These are phyloP conservation scores for Suillus decipiens DNA, from an alignment of 768 basidiomycete species.

Conservation along the genomic window DNA sequence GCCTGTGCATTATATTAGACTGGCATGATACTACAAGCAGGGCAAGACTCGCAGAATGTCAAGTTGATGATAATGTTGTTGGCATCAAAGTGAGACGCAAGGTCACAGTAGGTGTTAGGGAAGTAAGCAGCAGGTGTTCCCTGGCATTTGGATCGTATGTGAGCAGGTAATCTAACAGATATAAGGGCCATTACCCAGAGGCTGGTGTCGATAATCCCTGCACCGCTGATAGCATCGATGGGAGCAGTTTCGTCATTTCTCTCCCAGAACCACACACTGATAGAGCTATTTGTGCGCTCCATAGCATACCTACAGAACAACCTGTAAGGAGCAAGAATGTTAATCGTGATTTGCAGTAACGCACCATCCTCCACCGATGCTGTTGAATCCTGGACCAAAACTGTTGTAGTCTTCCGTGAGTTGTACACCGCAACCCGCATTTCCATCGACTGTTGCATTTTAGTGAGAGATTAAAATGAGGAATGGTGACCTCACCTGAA, in stretches of 20 bases:
- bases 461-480: neutral
- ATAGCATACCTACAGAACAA: constrained; percentile 37
- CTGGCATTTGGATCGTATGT: constrained; percentile 13
- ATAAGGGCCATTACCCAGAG: constrained; percentile 22
- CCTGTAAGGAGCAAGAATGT: neutral
- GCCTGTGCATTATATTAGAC: constrained; percentile 19
- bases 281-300: constrained; percentile 34
- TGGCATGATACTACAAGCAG: neutral
- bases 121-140: constrained; percentile 38
- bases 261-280: constrained; percentile 46
- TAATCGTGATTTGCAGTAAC: constrained; percentile 5
- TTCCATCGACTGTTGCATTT: constrained; percentile 26
- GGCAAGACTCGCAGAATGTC: constrained; percentile 30
- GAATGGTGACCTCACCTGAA: constrained; percentile 16
- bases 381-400: constrained; percentile 32
- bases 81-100: constrained; percentile 36
- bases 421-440: constrained; percentile 40
- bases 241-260: constrained; percentile 35
- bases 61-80: constrained; percentile 38
- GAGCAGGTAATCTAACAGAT: neutral
- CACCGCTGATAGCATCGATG: constrained; percentile 30
- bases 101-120: constrained; percentile 41
- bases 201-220: constrained; percentile 20
- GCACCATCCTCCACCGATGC: constrained; percentile 43
- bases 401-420: constrained; percentile 26